Base-by-base conservation (phyloP, 2,329 filamentous ascomycete species). In the Aschersonia sp. region DNA sequence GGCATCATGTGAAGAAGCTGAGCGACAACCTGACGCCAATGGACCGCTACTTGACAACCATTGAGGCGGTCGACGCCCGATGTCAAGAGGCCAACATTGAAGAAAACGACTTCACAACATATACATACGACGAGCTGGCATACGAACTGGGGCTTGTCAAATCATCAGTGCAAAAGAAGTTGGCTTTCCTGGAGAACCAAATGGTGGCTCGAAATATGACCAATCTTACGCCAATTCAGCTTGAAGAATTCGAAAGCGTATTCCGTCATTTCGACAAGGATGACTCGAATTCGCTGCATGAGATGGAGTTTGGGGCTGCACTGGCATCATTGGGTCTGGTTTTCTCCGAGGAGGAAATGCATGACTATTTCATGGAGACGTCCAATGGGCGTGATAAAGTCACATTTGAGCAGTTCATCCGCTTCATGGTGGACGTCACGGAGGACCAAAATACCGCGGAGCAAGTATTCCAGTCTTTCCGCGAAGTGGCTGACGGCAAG, bases 21-120 rank as follows among this genome's bases (percentile, higher is more conserved):
- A 87, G 87, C 56, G 81, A 86, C 54, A 96, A 86, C 58, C 71
- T 98, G 10, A 77, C 86, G 7, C 90, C 90, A 4, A 74, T 98
- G n/a, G 88, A 96, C 57, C 79, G 85, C 51, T 98, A 94, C 61
- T 75, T 98, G 41, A 81, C 87, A 53, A 85, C 87, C 53, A 96
- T 98, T 60, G 85, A 81, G 11, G 79, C 79, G 9, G 76, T 97
- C 44, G 89, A 96, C 59, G 79, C 80, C 53, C 87, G 95, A 66
- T 98, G 92, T 62, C 78, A 83, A 51, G 90, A 97, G 69, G 92
- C 92, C 52, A 97, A 98, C 63, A 96, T 98, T 53, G 92, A 98
- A 65, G 92, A 98, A 60, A 98, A 98, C 65, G 92, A 98, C 69
- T 97, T 92, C 64, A 98, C 92, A n/a, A 97, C 90, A 7, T 97